Base-by-base conservation (phyloP, 1,284 basidiomycete species). In the Malassezia obtusa region DNA sequence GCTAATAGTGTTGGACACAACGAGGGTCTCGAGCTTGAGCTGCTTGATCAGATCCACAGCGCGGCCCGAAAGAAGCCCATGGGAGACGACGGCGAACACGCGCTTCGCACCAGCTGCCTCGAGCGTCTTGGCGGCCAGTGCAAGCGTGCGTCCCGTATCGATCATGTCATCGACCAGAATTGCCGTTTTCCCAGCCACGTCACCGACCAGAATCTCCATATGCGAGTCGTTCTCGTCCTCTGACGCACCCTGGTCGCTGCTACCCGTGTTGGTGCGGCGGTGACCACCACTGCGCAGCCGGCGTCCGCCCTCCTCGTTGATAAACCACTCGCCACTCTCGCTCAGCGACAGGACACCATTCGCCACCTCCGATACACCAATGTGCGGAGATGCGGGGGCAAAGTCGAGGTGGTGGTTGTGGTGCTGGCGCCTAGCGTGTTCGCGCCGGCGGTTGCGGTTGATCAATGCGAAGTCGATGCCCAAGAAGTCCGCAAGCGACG, bases 151-250 rank as follows among this genome's bases (percentile, higher is more conserved):
- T 2, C 91, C 92, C 5, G 89, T 90, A 75, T 98, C 94, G 71
- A 95, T 85, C 89, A 98, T 96, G 74, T 98, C 92, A 75, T 98
- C 92, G 26, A 98, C 85, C 45, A 98, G 79, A 67, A 98, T 92
- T 26, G 88, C 90, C 1, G 85, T 86, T 79, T 91, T 91, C 76
- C 86, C 89, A 65, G 80, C 81, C 57, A 98, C 92, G 73, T 96
- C 89, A n/a, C 92, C 92, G 48, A 98, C 92, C 32, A 98, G 80
- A 50, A 98, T 80, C 74, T 98, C 90, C 88, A 96, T 92, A 63
- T 76, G 77, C 10, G 62, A 56, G 37, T 69, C 62, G 50, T 60
- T 66, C 48, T 79, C 79, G 50, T 71, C 67, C 30, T 67, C 68
- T 22, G 58, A 59, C 14, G 62, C 65, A 35, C 54, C 52, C 31